Evolutionary conservation across 2,329 filamentous ascomycete species (phyloP), one percentile per base, ranked within the genome.

Genomic region (Raffaelea ambrosiae): DNA sequence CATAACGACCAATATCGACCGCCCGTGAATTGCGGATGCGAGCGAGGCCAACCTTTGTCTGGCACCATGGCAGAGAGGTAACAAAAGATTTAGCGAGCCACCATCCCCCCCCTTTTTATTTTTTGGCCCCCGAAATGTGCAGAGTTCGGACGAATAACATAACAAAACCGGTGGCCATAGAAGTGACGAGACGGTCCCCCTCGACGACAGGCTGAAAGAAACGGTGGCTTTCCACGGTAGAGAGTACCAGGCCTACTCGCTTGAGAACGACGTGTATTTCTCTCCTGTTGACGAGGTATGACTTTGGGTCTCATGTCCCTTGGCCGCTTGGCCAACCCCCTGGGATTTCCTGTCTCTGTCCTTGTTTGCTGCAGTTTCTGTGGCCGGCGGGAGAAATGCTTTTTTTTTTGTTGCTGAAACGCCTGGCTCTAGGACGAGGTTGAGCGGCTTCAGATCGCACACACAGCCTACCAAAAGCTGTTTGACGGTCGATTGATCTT

Each of bases 401-500:
- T 7, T n/a, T n/a, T n/a, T n/a, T n/a, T n/a, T n/a, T 19, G 3
- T 43, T 47, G n/a, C 47, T 53, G 48, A 54, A 48, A 44, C 26
- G 39, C 44, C 31, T 5, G 16, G 19, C 7, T 39, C 36, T 52
- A 88, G 84, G 77, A 82, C 57, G 85, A 89, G 64, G 73, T 76
- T 50, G 74, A 84, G 53, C 76, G 83, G 46, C 71, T 86, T 50
- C 75, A 79, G 48, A 65, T 76, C 48, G 74, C 83, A 63, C 81
- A 88, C 60, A 66, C 68, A 40, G 72, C 86, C 19, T 74, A 88
- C 53, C 73, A 69, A 51, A 72, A 66, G 54, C 67, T 84, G 46
- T 87, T 88, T 59, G 81, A 88, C 53, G 67, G 75, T 50, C 73
- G 79, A 54, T 68, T 86, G 22, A 76, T 88, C 57, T 86, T 88